Evolutionary conservation across 2,329 filamentous ascomycete species (phyloP), one percentile per base, ranked within the genome.

Genomic region (Aspergillus cejpii): DNA sequence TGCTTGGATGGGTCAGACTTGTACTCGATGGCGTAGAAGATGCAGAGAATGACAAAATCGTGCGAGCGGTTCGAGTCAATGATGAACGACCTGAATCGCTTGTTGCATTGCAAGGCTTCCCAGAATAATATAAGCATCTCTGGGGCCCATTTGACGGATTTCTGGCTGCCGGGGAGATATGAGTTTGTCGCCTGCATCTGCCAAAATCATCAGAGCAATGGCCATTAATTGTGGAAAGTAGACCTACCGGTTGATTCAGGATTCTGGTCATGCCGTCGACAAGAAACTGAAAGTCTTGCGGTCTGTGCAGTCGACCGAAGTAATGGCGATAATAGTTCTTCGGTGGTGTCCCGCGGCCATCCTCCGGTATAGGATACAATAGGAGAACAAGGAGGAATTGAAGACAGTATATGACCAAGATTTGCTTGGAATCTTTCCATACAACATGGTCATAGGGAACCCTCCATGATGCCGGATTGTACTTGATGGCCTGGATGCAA

Each of bases 121-220:
- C 92, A 98, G 62, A 97, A 96, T 2, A 98, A 76, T 78, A 96
- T 92, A 44, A 97, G 83, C 72, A 94, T 94, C 67, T 98, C 92
- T 1, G 92, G 90, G 0, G 90, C 88, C 76, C 91, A 94, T 60
- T 87, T 87, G 41, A 87, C 74, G 0, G 85, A 79, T 38, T 84
- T 79, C 58, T 94, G 87, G 29, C 84, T 84, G 3, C 89, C 87
- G 0, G 91, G 89, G 1, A 96, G 79, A 64, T 95, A 96, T 1
- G 90, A 91, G 8, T 80, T 79, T 47, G 88, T 94, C 34, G 88
- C 84, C 68, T 94, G 88, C 50, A 96, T 81, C 74, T 79, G 40
- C 31, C 14, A 19, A 17, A 10, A 27, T 34, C 3, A 39, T 20
- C 17, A 49, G 57, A 45, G 59, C 23, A 24, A n/a, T 19, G 6